A percentile compares a stretch with the other conserved stretches of the same genome.
These are phyloP conservation scores for Groenewaldozyma sp. DNA, from an alignment of 1,139 yeast genomes.

Conservation along the genomic window DNA sequence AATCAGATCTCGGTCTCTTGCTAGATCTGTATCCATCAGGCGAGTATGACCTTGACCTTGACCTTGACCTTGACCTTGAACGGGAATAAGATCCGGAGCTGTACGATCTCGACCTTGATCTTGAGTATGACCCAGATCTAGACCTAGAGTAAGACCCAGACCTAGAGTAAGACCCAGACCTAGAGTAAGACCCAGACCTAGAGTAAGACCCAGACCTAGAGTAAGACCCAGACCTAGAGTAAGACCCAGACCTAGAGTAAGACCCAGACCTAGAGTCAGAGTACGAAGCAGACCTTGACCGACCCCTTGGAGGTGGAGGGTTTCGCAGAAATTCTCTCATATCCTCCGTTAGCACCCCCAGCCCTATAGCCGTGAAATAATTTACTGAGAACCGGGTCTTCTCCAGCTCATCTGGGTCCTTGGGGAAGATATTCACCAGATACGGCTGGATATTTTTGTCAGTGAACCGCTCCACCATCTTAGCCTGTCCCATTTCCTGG, in stretches of 20 bases:
- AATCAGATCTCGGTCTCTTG: too few relatives aligned
- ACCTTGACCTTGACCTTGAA: slow-evolving; percentile 12
- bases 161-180: slow-evolving; percentile 9
- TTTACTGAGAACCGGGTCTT: slow-evolving; percentile 80
- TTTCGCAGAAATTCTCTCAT: slow-evolving; percentile 54
- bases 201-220: slow-evolving; percentile 9
- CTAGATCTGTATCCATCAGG: too few relatives aligned
- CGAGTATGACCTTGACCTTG: not conserved
- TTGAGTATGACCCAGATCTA: slow-evolving; percentile 13
- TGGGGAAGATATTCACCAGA: slow-evolving; percentile 34
- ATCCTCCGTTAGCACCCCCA: slow-evolving; percentile 73
- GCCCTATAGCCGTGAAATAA: slow-evolving; percentile 85
- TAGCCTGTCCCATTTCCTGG: slow-evolving; percentile 60
- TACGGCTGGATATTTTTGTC: slow-evolving; percentile 36
- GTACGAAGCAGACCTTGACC: slow-evolving; percentile 8
- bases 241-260: slow-evolving; percentile 16
- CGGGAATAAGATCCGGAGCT: slow-evolving; percentile 11
- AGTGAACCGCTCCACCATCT: slow-evolving; percentile 42
- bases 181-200: slow-evolving; percentile 6
- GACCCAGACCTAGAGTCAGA: slow-evolving; percentile 8
- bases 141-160: slow-evolving; percentile 12
- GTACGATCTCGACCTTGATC: slow-evolving; percentile 13
- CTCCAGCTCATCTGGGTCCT: slow-evolving; percentile 33
- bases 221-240: slow-evolving; percentile 16
- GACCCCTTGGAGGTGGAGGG: slow-evolving; percentile 25